A percentile compares a stretch with the other conserved stretches of the same genome.
These are phyloP conservation scores for Amborella trichopoda DNA, from an alignment of 164 flowering plant genomes.

Conservation along the genomic window DNA sequence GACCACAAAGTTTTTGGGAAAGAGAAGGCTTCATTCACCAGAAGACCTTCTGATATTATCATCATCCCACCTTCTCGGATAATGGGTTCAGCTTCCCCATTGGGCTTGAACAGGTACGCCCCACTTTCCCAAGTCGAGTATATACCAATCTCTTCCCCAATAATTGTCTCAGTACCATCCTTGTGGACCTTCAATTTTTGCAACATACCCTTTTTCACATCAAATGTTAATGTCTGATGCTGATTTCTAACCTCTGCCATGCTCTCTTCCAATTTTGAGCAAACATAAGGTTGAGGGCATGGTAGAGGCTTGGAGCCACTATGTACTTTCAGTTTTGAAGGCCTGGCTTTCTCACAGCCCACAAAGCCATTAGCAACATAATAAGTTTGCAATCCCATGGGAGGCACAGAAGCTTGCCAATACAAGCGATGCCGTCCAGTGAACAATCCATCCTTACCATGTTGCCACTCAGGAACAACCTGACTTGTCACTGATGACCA, in stretches of 20 bases:
- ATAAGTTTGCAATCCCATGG: conserved; percentile 81
- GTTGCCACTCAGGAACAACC: conserved; percentile 79
- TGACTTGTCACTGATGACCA: conserved; percentile 90
- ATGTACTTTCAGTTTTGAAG: conserved; percentile 39
- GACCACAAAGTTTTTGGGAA: conserved; percentile 63
- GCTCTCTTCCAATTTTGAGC: conserved; percentile 45
- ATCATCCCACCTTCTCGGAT: conserved; percentile 37
- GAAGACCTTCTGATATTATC: conserved; percentile 59
- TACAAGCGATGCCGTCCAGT: conserved; percentile 84
- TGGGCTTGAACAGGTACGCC: conserved; percentile 87
- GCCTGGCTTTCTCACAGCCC: conserved; percentile 77
- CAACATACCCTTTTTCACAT: conserved; percentile 55
- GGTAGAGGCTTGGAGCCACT: conserved; percentile 17
- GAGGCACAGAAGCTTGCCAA: conserved; percentile 79
- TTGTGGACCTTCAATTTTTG: conserved; percentile 29
- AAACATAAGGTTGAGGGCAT: conserved; percentile 65
- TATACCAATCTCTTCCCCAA: conserved; percentile 80
- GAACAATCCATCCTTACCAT: conserved; percentile 40
- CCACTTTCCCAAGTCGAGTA: conserved; percentile 90
- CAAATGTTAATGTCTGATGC: conserved; percentile 54
- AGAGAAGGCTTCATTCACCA: conserved; percentile 78
- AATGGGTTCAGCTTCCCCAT: conserved; percentile 71
- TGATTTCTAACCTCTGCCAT: conserved; percentile 41
- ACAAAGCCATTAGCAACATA: conserved; percentile 65
- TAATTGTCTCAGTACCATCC: conserved; percentile 35